Evolutionary conservation across 2,329 filamentous ascomycete species (phyloP), one percentile per base, ranked within the genome.

Genomic region (Nemania sp.): DNA sequence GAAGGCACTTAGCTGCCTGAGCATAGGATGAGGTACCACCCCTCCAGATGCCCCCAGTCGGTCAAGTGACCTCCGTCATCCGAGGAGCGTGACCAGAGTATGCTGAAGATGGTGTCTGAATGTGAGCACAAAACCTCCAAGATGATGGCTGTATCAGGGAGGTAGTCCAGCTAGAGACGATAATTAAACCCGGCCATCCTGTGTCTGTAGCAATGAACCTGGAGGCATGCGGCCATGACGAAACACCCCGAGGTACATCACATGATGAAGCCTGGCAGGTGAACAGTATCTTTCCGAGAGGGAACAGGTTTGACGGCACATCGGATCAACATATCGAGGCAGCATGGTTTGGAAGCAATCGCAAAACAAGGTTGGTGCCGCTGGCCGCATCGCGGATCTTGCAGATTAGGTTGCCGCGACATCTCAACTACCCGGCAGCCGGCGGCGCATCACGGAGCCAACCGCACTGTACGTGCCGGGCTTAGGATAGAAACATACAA

Each of bases 41-140:
- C 56, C 53, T 60, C 53, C 42, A 59, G 59, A 57, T 53, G 58
- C 60, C 56, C 45, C 59, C 57, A 59, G 57, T 48, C 56, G 68
- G 69, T 72, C 70, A 72, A 72, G 63, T 72, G 70, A 72, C 62
- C 15, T 45, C 21, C 46, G 39, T 47, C 51, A 65, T 65, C 57
- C 43, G 63, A 60, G 63, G 65, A 68, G 61, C 66, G 62, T 71
- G 68, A 71, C 65, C 68, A 67, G 29, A 49, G 57, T 59, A 52
- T 52, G 53, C 52, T 47, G 21, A 50, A 62, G 59, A 56, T 57
- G 57, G 61, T 60, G 57, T 61, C 50, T 17, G 15, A 42, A 46
- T 54, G 49, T 49, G 43, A 57, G 49, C 48, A 63, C 43, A 46
- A 18, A 54, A 37, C 34, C n/a, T 56, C 42, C 47, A 45, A 45